A percentile compares a stretch with the other conserved stretches of the same genome.
Evolutionary conservation across 176 grass and related monocot species (phyloP).

Genomic region (Carex myosuroides): DNA sequence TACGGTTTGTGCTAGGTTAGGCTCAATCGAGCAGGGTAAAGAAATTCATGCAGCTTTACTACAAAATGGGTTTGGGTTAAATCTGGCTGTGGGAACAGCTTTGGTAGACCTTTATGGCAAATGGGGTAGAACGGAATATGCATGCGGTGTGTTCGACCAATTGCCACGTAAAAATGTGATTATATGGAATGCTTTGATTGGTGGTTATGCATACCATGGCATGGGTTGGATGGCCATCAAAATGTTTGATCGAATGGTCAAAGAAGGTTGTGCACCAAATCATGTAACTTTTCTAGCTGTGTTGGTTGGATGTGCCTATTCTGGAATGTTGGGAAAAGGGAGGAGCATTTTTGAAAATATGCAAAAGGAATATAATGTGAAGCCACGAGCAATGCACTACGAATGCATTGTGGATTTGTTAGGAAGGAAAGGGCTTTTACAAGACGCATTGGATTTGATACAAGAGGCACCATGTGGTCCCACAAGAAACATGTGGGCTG

Average conservation of each 20-base stretch:
- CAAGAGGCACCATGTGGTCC: conserved; percentile 52
- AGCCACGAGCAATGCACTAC: conserved; percentile 86
- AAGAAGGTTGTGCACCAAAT: conserved; percentile 57
- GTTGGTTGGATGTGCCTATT: conserved; percentile 62
- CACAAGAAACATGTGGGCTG: conserved; percentile 74
- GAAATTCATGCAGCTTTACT: conserved; percentile 69
- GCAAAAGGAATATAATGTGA: conserved; percentile 33
- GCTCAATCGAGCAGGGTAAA: conserved; percentile 59
- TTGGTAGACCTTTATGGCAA: conserved; percentile 81
- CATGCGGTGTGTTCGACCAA: conserved; percentile 65
- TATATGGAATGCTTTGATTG: conserved; percentile 90
- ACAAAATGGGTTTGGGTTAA: conserved; percentile 46
- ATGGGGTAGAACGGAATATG: conserved; percentile 89
- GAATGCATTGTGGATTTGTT: conserved; percentile 81
- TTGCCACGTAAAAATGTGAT: conserved; percentile 80
- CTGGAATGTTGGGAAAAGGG: conserved; percentile 58
- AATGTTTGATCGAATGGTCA: conserved; percentile 59
- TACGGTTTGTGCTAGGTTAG: conserved; percentile 52
- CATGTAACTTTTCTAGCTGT: conserved; percentile 71
- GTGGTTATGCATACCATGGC: conserved; percentile 77
- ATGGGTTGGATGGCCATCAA: conserved; percentile 55
- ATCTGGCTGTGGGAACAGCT: conserved; percentile 49
- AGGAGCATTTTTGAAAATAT: conserved; percentile 65
- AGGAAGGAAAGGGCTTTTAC: conserved; percentile 62
- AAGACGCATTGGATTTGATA: conserved; percentile 74